Conservation (phyloP, 805 yeast genomes). For the Yamadazyma tumulicola region DNA sequence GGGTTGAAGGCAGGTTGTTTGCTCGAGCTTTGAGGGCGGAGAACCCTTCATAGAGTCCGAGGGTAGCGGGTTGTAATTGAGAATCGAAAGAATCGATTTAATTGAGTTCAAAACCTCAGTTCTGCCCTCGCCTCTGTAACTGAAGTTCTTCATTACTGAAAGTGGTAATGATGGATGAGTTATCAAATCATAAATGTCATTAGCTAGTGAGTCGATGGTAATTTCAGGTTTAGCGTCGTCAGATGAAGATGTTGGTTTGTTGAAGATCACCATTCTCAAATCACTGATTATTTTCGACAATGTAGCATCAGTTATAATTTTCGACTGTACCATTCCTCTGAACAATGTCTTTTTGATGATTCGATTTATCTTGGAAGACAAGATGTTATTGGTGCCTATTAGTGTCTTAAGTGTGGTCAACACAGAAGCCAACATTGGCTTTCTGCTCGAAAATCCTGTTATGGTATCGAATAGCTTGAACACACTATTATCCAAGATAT, state of each 20-base stretch:
- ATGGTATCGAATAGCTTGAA: slow-evolving; percentile 10
- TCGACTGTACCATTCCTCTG: slow-evolving; percentile 10
- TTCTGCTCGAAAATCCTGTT: slow-evolving; percentile 11
- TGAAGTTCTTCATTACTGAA: slow-evolving; percentile 4
- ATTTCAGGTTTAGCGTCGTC: slow-evolving; percentile 3
- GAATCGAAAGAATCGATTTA: slow-evolving; percentile 9
- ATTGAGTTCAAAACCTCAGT: slow-evolving; percentile 15
- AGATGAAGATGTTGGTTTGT: slow-evolving; percentile 8
- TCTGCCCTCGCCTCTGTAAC: slow-evolving; percentile 16
- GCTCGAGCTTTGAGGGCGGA: slow-evolving; percentile 6
- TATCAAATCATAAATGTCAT: slow-evolving; percentile 13
- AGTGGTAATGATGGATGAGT: slow-evolving; percentile 9
- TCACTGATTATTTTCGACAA: slow-evolving; percentile 6
- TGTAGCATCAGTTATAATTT: slow-evolving; percentile 10
- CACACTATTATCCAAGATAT: slow-evolving; percentile 8
- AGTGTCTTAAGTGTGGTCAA: slow-evolving; percentile 2
- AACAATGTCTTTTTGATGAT: slow-evolving; percentile 9
- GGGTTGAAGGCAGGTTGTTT: neutral
- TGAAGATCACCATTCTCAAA: slow-evolving; percentile 7
- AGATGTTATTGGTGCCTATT: slow-evolving; percentile 2
- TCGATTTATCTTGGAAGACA: slow-evolving; percentile 10
- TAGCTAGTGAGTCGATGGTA: slow-evolving; percentile 14
- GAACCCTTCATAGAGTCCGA: too few species aligned
- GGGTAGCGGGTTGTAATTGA: neutral
- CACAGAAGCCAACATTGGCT: slow-evolving; percentile 10